Base-by-base conservation (phyloP, 441 rosid species). In the Eutrema salsugineum region DNA sequence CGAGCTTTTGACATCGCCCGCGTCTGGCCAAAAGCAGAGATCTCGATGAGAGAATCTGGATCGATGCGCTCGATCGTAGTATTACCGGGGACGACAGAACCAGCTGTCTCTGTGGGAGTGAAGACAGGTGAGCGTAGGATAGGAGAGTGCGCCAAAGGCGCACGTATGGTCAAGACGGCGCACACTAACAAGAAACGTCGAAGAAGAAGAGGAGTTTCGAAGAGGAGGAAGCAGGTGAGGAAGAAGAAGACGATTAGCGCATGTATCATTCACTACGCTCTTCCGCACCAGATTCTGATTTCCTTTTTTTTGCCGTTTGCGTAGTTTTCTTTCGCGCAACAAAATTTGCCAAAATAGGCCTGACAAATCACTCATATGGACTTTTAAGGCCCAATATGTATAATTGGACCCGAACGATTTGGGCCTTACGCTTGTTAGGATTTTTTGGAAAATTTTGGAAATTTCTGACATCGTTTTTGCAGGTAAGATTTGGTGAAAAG, bases 1-100 rank as follows among this genome's bases (percentile, higher is more conserved):
- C 87, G 83, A 71, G 90, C 82, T 35, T 80, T 77, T 10, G 87
- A 80, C 90, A 86, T 83, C 76, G 19, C 70, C 60, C 76, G 11
- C 35, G 16, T 66, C 44, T 60, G 74, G 27, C 48, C 10, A 55
- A 24, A 72, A 38, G 17, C 48, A 46, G 83, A 78, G 87, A 87
- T 85, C 90, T 83, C 78, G 58, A 5, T 51, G 53, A 54, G 35
- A 53, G 48, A 46, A 36, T 57, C 54, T 56, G 38, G 63, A 42
- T 68, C 47, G 66, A 55, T 12, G 5, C 59, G 44, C 55, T 47
- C 71, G 79, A 22, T 22, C 30, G 63, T 11, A 58, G 15, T 57
- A 47, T 19, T 39, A 68, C 19, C 30, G 24, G 50, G 12, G 44
- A 46, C 57, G 72, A 43, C 32, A 28, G 70, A 27, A 47, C 48